A percentile compares a stretch with the other conserved stretches of the same genome.
Evolutionary conservation across 2,329 filamentous ascomycete species (phyloP).

Genomic region (Chlorencoelia australis): DNA sequence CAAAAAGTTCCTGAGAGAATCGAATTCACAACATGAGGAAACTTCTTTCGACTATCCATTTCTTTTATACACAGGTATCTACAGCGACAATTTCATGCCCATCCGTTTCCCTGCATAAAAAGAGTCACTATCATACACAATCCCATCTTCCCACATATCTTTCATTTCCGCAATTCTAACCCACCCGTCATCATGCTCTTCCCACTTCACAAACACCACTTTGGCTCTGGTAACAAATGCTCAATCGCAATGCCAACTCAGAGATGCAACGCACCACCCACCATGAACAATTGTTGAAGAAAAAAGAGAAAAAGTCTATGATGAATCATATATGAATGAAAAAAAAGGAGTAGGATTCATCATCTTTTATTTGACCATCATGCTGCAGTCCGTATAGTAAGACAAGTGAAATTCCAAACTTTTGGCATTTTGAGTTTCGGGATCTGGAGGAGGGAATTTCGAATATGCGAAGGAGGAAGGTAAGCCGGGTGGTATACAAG

Average conservation of each 20-base stretch:
- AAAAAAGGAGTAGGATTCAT: background rate
- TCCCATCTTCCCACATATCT: constrained; percentile 2
- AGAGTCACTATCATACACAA: constrained; percentile 11
- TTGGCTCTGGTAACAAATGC: constrained; percentile 3
- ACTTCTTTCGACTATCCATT: too few species aligned
- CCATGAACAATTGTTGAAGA: background rate
- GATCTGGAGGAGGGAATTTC: constrained; percentile 14
- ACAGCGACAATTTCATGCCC: constrained; percentile 7
- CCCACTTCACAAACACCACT: background rate
- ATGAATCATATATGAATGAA: constrained; percentile 1
- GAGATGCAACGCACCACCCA: constrained; percentile 5
- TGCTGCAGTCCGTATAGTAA: constrained; percentile 18
- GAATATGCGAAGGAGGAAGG: background rate
- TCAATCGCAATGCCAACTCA: constrained; percentile 3
- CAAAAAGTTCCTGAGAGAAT: too few species aligned
- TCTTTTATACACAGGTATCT: constrained; percentile 14
- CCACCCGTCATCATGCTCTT: background rate
- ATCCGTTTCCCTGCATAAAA: constrained; percentile 1
- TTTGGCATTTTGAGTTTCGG: constrained; percentile 8
- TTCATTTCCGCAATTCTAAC: background rate
- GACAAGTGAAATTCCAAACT: constrained; percentile 20
- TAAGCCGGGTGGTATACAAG: constrained; percentile 7
- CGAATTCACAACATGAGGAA: too few species aligned
- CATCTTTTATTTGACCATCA: background rate
- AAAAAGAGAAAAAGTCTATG: constrained; percentile 10